Evolutionary conservation across 495 filamentous ascomycete genomes (phyloP).

Genomic region (Hypoxylon trugodes): DNA sequence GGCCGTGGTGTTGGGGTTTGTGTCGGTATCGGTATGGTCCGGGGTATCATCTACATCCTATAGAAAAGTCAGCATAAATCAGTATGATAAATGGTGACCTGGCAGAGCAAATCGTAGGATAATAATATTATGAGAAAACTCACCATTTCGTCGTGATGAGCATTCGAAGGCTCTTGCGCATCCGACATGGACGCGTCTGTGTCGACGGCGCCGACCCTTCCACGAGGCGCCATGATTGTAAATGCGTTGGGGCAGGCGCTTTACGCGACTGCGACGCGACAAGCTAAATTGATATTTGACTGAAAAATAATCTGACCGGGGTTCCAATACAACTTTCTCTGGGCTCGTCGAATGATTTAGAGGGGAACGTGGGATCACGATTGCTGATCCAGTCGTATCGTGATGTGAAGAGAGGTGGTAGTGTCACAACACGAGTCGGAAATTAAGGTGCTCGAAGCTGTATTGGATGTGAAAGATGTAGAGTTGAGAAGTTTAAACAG

Average conservation of each 20-base stretch:
- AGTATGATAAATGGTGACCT: constrained; percentile 4
- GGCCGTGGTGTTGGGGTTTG: constrained; percentile 88
- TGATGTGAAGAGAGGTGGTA: no score
- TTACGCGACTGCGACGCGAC: constrained; percentile 54
- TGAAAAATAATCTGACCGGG: constrained; percentile 3
- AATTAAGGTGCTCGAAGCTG: constrained; percentile 4
- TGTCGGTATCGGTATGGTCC: constrained; percentile 90
- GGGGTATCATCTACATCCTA: constrained; percentile 81
- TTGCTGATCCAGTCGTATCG: no score
- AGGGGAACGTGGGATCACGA: background rate
- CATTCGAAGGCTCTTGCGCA: constrained; percentile 59
- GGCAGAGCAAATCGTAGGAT: constrained; percentile 1
- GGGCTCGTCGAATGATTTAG: background rate
- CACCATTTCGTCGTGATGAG: constrained; percentile 58
- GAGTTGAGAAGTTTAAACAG: constrained; percentile 8
- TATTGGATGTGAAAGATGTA: constrained; percentile 6
- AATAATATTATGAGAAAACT: constrained; percentile 22
- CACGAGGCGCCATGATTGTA: constrained; percentile 65
- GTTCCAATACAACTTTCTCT: background rate
- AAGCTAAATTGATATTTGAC: background rate
- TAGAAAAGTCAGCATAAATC: constrained; percentile 35
- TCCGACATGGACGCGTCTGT: constrained; percentile 68
- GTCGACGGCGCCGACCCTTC: constrained; percentile 57
- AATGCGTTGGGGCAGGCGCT: constrained; percentile 36
- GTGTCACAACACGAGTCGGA: constrained; percentile 1